These are phyloP conservation scores for Lanmaoa pseudosensibilis DNA, from an alignment of 768 basidiomycete genomes.

Conservation along the genomic window DNA sequence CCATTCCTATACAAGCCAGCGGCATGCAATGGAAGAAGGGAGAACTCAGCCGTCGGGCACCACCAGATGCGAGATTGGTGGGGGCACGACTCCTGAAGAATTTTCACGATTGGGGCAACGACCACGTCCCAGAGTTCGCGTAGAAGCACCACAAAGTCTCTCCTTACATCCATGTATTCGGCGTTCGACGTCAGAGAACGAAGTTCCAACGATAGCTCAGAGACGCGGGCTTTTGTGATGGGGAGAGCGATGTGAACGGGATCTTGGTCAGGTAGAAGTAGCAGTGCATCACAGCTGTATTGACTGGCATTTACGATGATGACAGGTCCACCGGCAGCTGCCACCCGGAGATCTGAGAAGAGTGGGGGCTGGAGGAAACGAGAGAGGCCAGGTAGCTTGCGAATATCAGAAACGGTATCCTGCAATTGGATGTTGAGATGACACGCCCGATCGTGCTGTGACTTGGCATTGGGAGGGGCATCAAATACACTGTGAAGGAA, in stretches of 20 bases:
- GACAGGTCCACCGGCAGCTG: conserved; percentile 29
- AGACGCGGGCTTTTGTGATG: background rate
- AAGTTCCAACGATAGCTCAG: background rate
- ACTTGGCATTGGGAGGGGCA: background rate
- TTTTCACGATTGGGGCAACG: conserved; percentile 16
- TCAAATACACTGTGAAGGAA: background rate
- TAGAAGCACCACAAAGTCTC: background rate
- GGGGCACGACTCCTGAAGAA: background rate
- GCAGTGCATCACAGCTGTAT: conserved; percentile 35
- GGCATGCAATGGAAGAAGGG: no score
- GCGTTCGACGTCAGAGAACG: background rate
- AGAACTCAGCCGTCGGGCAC: background rate
- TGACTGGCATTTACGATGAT: conserved; percentile 35
- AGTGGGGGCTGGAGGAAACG: conserved; percentile 28
- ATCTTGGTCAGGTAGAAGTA: conserved; percentile 12
- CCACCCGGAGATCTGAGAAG: conserved; percentile 13
- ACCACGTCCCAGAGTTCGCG: conserved; percentile 20
- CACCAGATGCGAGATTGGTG: conserved; percentile 16
- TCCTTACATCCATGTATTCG: background rate
- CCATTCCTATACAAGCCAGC: no score
- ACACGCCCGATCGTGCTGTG: background rate
- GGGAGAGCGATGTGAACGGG: conserved; percentile 6
- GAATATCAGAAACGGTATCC: conserved; percentile 14
- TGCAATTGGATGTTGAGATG: background rate
- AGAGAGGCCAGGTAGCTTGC: conserved; percentile 21